Evolutionary conservation across 2,329 filamentous ascomycete genomes (phyloP), one percentile per base, ranked within the genome.

Genomic region (Xylariaceae sp.): DNA sequence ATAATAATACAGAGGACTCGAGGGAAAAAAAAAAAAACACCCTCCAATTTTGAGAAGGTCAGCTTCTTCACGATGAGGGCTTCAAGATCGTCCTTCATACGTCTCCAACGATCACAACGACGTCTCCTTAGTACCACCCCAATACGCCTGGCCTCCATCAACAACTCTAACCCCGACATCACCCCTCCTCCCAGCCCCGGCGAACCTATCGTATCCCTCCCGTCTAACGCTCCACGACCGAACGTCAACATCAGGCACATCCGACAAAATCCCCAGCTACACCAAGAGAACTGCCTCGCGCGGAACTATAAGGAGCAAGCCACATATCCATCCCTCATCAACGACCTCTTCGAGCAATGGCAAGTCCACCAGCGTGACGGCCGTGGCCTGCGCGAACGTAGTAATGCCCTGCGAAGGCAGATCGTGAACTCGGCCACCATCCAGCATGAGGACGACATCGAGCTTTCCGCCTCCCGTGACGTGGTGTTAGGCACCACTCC

Each of bases 161-260:
- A 61, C 14, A 54, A 45, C 19, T 50, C 49, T 26, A 60, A 51
- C 47, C 52, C 53, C 19, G 55, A 40, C 6, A 43, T 20, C 14
- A 41, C 50, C n/a, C 21, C 37, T 16, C 44, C 48, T 32, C 3
- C 50, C 45, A 45, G 20, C 20, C 26, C 21, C 10, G 29, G 41
- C 26, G 50, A 50, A 10, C 18, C 51, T n/a, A 49, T 52, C 66
- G 46, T 67, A 71, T 45, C 51, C 56, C 44, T 73, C 71, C 55
- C 81, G 87, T 40, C 89, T 1, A 87, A 83, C 50, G 92, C 90
- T 14, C 92, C 91, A 10, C 93, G 91, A 71, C 85, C 90, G 21
- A 83, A 83, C 45, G 82, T 96, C 63, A 89, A 97, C 76, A 82
- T 96, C 70, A 93, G 91, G 73, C 89, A 95, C 76, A 96, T 99